A percentile compares a stretch with the other conserved stretches of the same genome.
phyloP scores from a whole-genome alignment of 2,329 filamentous ascomycete genomes.

The Verticillium isaacii region DNA sequence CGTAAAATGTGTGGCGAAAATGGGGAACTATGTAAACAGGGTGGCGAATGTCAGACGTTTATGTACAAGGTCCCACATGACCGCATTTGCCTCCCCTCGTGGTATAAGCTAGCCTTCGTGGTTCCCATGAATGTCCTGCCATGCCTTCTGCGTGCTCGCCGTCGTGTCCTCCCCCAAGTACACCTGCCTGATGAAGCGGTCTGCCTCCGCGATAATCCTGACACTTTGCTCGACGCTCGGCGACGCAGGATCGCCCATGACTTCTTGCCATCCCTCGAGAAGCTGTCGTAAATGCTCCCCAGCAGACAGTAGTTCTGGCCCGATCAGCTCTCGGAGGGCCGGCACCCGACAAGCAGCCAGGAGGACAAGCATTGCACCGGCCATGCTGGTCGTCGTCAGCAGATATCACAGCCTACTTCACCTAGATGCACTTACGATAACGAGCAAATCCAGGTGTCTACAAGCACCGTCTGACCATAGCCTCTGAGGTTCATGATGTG shows the following conservation, averaged over 20 bases:
- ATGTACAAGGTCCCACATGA: background rate
- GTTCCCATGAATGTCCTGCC: background rate
- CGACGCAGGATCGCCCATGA: conserved; percentile 31
- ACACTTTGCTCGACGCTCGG: conserved; percentile 43
- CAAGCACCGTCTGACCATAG: conserved; percentile 44
- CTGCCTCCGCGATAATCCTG: conserved; percentile 37
- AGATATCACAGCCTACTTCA: rapidly evolving
- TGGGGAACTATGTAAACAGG: background rate
- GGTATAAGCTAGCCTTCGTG: background rate
- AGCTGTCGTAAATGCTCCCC: conserved; percentile 35
- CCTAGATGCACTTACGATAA: conserved; percentile 34
- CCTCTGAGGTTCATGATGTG: conserved; percentile 43
- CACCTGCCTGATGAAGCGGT: conserved; percentile 33
- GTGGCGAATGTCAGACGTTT: background rate
- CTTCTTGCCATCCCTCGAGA: conserved; percentile 35
- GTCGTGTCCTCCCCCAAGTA: conserved; percentile 13
- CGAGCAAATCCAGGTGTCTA: conserved; percentile 52
- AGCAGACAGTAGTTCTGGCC: conserved; percentile 29
- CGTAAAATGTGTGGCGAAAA: background rate
- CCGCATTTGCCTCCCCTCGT: background rate
- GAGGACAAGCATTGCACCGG: conserved; percentile 42
- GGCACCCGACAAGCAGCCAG: conserved; percentile 38
- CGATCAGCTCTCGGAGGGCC: conserved; percentile 30
- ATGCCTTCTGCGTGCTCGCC: background rate
- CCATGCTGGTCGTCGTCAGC: conserved; percentile 30